Percentiles rank a stretch among this genome's conserved stretches.
Evolutionary conservation across 306 rosid species (phyloP).

Genomic region (Cercis canadensis): DNA sequence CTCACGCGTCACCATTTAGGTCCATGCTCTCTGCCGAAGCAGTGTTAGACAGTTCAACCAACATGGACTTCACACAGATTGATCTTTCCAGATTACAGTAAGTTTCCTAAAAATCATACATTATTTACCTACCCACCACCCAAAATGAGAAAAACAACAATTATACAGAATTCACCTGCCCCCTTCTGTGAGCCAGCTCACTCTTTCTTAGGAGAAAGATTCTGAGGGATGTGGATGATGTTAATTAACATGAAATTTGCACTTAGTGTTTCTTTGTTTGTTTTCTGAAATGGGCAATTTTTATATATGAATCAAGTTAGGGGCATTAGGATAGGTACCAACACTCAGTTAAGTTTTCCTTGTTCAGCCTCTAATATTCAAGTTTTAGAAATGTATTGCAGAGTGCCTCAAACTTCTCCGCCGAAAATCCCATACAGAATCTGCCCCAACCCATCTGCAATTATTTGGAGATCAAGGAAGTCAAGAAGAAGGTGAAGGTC

Average conservation of each 20-base stretch:
- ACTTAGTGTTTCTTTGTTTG: not conserved
- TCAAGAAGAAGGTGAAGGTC: conserved; percentile 56
- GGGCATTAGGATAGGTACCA: not conserved
- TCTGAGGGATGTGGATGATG: too few species aligned
- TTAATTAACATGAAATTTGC: not conserved
- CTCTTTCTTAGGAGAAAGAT: too few species aligned
- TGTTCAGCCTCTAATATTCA: conserved; percentile 1
- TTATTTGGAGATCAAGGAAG: conserved; percentile 85
- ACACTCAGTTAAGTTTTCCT: conserved; percentile 1
- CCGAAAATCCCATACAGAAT: conserved; percentile 79
- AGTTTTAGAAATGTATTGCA: conserved; percentile 47
- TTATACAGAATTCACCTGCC: not conserved
- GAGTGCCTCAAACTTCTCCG: conserved; percentile 56
- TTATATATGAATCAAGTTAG: conserved; percentile 4
- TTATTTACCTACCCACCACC: not conserved
- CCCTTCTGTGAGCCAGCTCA: not conserved
- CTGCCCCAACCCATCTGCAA: conserved; percentile 85
- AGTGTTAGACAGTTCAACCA: conserved; percentile 59
- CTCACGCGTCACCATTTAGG: conserved; percentile 37
- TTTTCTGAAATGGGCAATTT: not conserved
- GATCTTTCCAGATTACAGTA: conserved; percentile 66
- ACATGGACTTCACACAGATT: conserved; percentile 82
- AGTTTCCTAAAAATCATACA: conserved; percentile 31
- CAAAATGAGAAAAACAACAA: not conserved
- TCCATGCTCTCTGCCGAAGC: conserved; percentile 37